Conservation (phyloP, 2,329 filamentous ascomycete genomes). For the Lanzia echinophila region DNA sequence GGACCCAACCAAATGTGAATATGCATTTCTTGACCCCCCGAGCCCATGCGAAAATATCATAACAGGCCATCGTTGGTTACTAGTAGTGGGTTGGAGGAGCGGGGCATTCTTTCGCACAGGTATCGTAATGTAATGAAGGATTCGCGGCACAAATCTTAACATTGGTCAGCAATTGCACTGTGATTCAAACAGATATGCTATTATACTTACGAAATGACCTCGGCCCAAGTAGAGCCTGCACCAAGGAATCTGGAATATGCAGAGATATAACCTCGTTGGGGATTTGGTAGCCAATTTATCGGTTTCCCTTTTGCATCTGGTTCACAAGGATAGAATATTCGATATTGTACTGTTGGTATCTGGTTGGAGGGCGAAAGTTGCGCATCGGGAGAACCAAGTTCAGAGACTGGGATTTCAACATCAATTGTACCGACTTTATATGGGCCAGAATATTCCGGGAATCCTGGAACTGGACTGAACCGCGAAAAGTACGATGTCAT, state of each 20-base stretch:
- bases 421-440: conserved; percentile 75
- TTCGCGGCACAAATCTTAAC: conserved; percentile 56
- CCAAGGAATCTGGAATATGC: conserved; percentile 75
- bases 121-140: conserved; percentile 67
- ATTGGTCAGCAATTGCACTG: background rate
- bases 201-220: conserved; percentile 50
- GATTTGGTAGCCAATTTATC: conserved; percentile 70
- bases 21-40: conserved; percentile 73
- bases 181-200: background rate
- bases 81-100: conserved; percentile 41
- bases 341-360: conserved; percentile 70
- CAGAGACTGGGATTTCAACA: conserved; percentile 66
- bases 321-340: conserved; percentile 72
- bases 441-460: conserved; percentile 70
- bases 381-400: conserved; percentile 48
- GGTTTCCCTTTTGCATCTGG: conserved; percentile 39
- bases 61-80: conserved; percentile 61
- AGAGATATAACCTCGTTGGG: conserved; percentile 66
- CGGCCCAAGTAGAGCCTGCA: conserved; percentile 49
- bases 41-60: conserved; percentile 84
- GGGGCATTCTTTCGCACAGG: conserved; percentile 66
- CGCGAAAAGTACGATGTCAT: conserved; percentile 36
- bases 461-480: conserved; percentile 62
- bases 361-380: conserved; percentile 34
- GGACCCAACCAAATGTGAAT: conserved; percentile 75